A percentile compares a stretch with the other conserved stretches of the same genome.
Evolutionary conservation across 2,329 filamentous ascomycete species (phyloP).

Genomic region (Pestalotiopsis fici): DNA sequence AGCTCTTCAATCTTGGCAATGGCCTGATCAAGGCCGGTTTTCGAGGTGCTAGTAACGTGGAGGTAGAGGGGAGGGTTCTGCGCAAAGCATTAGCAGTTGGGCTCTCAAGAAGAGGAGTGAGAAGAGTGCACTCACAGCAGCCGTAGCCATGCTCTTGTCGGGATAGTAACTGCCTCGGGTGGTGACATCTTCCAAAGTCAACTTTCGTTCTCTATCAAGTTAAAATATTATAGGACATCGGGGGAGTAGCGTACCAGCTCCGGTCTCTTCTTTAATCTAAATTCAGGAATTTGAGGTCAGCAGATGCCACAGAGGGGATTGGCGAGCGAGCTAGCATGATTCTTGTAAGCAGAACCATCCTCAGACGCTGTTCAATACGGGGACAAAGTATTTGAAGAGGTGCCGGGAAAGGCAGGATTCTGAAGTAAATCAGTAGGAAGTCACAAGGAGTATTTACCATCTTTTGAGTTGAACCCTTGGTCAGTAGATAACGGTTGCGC

Average conservation of each 20-base stretch:
- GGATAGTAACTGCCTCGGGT: constrained; percentile 96
- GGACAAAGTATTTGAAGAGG: constrained; percentile 28
- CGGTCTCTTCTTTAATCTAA: constrained; percentile 99
- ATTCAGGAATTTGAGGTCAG: constrained; percentile 87
- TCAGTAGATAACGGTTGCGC: constrained; percentile 94
- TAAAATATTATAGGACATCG: constrained; percentile 42
- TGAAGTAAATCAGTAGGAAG: constrained; percentile 64
- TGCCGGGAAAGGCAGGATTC: constrained; percentile 26
- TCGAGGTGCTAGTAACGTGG: constrained; percentile 90
- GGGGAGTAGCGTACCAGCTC: constrained; percentile 87
- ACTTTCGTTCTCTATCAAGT: constrained; percentile 54
- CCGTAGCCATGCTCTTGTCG: constrained; percentile 95
- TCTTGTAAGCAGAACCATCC: constrained; percentile 70
- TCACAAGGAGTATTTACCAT: constrained; percentile 89
- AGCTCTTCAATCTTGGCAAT: constrained; percentile 88
- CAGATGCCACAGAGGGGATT: constrained; percentile 79
- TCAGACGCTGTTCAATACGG: constrained; percentile 42
- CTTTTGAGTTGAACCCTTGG: constrained; percentile 96
- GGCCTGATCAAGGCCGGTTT: constrained; percentile 87
- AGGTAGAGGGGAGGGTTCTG: constrained; percentile 93
- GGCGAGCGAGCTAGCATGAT: constrained; percentile 64
- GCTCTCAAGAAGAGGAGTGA: constrained; percentile 62
- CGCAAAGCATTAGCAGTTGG: constrained; percentile 68
- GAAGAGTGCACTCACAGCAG: constrained; percentile 65
- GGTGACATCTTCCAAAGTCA: constrained; percentile 89